Base-by-base conservation (phyloP, 352 stramenopile genomes). In the Phytophthora brassicae region DNA sequence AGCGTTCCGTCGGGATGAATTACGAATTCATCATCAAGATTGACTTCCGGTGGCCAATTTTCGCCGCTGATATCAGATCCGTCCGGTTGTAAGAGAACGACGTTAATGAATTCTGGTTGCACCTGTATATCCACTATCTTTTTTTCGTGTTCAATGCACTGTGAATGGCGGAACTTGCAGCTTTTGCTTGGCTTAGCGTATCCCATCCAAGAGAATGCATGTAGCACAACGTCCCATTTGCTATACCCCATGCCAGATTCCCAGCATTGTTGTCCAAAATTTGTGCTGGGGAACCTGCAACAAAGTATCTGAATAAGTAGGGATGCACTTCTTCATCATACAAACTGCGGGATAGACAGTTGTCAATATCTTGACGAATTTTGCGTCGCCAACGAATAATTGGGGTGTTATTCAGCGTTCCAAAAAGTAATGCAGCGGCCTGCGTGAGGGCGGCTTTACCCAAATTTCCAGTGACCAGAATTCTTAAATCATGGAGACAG, bases 101-200 rank as follows among this genome's bases (percentile, higher is more conserved):
- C 43, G 24, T 49, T 49, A 7, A 49, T 49, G 13, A 36, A 49
- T 8, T 49, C 43, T 22, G 43, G 43, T 36, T 20, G 43, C 43
- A 5, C 6, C 17, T 20, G 24, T 17, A 49, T 8, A 36, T 49
- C 43, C 3, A 49, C 23, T 5, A 49, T 36, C 5, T 49, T 36
- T 36, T 0, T 13, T 38, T 33, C 7, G 6, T 16, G 2, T 35
- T 36, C 43, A 22, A 13, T 11, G 23, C 24, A 23, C 19, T 20
- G 0, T 36, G n/a, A 36, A 36, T 22, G 24, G 8, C 26, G 26
- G 26, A 31, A 31, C 8, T 4, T 31, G 26, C 26, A 31, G 26
- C 26, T 31, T 31, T 31, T 31, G 26, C 26, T 31, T 31, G 26
- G 26, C 26, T 31, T 31, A 31, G 8, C 8, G 26, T 14, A 33